Percentiles rank a stretch among this genome's conserved stretches.
phyloP scores from a whole-genome alignment of 2,329 filamentous ascomycete species.

The Apiospora kogelbergensis region DNA sequence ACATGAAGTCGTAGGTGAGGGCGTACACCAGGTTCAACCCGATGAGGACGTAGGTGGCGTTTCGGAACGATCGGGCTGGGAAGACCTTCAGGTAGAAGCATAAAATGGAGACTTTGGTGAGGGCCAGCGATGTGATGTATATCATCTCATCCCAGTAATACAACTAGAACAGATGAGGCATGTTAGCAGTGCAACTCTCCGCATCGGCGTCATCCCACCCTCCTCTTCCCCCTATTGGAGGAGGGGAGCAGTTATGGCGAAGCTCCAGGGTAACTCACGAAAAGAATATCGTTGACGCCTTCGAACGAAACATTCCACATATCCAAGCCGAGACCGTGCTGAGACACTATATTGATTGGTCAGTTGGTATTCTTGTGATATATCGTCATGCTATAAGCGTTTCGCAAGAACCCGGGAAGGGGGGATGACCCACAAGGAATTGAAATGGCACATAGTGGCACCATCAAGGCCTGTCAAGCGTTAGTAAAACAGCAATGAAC shows the following conservation, averaged over 20 bases:
- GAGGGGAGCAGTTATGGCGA: neutral
- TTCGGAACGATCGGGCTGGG: conserved; percentile 27
- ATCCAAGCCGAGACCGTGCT: conserved; percentile 41
- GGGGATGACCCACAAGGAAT: conserved; percentile 24
- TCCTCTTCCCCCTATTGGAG: neutral
- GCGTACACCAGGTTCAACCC: conserved; percentile 26
- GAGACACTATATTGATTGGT: conserved; percentile 30
- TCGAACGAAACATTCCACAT: conserved; percentile 44
- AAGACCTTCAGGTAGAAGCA: conserved; percentile 37
- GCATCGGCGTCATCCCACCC: neutral
- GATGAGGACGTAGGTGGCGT: conserved; percentile 27
- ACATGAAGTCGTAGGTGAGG: conserved; percentile 26
- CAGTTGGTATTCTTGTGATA: neutral
- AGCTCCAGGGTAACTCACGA: conserved; percentile 22
- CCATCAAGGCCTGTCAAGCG: conserved; percentile 11
- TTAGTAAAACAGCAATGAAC: neutral
- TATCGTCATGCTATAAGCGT: neutral
- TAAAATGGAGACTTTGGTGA: conserved; percentile 37
- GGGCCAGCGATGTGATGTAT: conserved; percentile 28
- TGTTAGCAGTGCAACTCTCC: neutral
- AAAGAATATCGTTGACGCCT: conserved; percentile 41
- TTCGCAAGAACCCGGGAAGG: neutral
- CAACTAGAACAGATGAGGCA: conserved; percentile 17
- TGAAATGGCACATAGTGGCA: conserved; percentile 24
- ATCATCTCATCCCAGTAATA: conserved; percentile 32